Evolutionary conservation across 768 basidiomycete genomes (phyloP).

Genomic region (Termitomyces sp.): DNA sequence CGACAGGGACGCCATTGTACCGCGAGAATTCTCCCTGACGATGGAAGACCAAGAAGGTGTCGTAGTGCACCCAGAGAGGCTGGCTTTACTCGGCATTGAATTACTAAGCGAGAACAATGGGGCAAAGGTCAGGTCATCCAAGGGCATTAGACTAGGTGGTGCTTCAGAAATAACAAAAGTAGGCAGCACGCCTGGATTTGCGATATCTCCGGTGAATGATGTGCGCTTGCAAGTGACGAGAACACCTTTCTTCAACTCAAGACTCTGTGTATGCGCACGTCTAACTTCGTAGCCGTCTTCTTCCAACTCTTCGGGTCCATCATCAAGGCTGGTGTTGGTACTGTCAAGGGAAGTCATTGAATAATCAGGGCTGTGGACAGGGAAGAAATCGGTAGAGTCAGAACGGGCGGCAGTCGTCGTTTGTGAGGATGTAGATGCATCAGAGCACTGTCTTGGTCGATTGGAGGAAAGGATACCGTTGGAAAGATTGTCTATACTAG

Average conservation of each 20-base stretch:
- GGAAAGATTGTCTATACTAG: constrained; percentile 18
- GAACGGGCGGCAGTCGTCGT: constrained; percentile 19
- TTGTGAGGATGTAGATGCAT: constrained; percentile 25
- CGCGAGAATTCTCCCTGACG: constrained; percentile 11
- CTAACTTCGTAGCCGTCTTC: constrained; percentile 37
- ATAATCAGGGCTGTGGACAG: constrained; percentile 11
- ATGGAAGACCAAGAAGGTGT: constrained; percentile 13
- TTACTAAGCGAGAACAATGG: constrained; percentile 3
- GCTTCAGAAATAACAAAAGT: constrained; percentile 19
- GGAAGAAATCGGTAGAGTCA: constrained; percentile 14
- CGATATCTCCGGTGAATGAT: constrained; percentile 4
- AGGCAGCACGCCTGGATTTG: constrained; percentile 10
- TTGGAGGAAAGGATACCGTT: constrained; percentile 9
- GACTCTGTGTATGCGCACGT: constrained; percentile 42
- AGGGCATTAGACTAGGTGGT: constrained; percentile 2
- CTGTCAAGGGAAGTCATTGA: constrained; percentile 18
- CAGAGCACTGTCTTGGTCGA: constrained; percentile 23
- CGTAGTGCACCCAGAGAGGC: not conserved
- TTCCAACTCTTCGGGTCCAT: constrained; percentile 15
- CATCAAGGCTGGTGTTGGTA: constrained; percentile 17
- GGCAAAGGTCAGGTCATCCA: constrained; percentile 5
- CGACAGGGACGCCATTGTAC: constrained; percentile 11
- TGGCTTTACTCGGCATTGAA: constrained; percentile 4
- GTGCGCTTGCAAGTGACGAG: constrained; percentile 28
- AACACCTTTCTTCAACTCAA: constrained; percentile 44